Evolutionary conservation across 1,284 basidiomycete genomes (phyloP), one percentile per base, ranked within the genome.

Genomic region (Peniophora sp.): DNA sequence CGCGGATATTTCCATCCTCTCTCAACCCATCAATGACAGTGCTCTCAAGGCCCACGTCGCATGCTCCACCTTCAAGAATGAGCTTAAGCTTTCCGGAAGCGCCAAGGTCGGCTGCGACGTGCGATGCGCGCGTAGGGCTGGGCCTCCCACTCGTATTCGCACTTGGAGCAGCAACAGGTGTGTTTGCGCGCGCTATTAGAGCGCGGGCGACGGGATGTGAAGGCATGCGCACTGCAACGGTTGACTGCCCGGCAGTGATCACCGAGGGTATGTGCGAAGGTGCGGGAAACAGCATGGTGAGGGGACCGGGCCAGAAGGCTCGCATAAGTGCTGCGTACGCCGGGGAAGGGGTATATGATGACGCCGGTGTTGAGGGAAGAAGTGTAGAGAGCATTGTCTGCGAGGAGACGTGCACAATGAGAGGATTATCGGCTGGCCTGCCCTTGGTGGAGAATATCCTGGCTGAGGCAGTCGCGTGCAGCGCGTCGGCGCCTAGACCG

Each of bases 341-440:
- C 20, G 58, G 65, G 1, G 90, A 78, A 5, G 88, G 67, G 12
- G 59, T 58, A 61, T 86, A 91, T 38, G 65, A 64, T 32, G 27
- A 32, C 11, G n/a, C n/a, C n/a, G n/a, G n/a, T n/a, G 73, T 60
- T 0, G 19, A 16, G 9, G 90, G 89, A 9, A 97, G 75, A 58
- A 96, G 72, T 2, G 78, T 72, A 9, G 67, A 65, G 17, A 97
- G 79, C 95, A 98, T 98, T 45, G 75, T 62, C 16, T 80, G 69
- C 1, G 92, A 93, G 5, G 91, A 92, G 53, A 99, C 83, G 69
- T 99, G 97, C 27, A 97, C 92, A 71, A 99, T 99, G 50, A 99
- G 77, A 0, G 97, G 97, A 65, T 99, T 99, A 68, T 99, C 97
- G 2, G 89, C 73, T 1, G 97, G 97, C 45, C 97, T 77, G 38